Evolutionary conservation across 2,329 filamentous ascomycete genomes (phyloP).

Genomic region (Hymenoscyphus linearis): DNA sequence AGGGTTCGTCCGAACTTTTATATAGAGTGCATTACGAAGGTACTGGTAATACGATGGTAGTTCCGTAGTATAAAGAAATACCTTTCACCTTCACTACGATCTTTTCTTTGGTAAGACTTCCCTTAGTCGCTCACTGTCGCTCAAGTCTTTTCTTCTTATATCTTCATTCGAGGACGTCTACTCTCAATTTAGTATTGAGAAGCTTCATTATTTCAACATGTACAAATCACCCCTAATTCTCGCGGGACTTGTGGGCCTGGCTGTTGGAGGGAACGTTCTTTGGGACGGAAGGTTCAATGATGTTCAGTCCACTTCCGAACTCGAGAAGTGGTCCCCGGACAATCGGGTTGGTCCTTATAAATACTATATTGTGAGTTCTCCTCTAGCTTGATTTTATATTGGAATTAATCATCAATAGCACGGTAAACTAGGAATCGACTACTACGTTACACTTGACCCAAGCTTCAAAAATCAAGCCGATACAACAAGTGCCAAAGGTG

Average conservation of each 20-base stretch:
- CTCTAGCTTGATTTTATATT: not conserved
- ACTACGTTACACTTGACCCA: slow-evolving; percentile 41
- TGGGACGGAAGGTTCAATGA: slow-evolving; percentile 64
- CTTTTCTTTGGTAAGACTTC: not conserved
- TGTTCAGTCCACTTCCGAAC: slow-evolving; percentile 45
- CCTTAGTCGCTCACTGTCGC: slow-evolving; percentile 1
- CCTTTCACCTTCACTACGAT: not conserved
- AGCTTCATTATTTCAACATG: not conserved
- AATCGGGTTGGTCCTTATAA: slow-evolving; percentile 64
- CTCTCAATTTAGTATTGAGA: not conserved
- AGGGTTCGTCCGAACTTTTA: not conserved
- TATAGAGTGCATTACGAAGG: not conserved
- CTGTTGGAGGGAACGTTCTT: slow-evolving; percentile 40
- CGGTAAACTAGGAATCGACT: slow-evolving; percentile 40
- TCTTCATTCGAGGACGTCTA: not conserved
- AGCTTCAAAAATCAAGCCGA: slow-evolving; percentile 47
- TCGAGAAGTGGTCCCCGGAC: slow-evolving; percentile 57
- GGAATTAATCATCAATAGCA: slow-evolving; percentile 35
- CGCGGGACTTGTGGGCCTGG: slow-evolving; percentile 2
- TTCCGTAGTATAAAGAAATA: not conserved
- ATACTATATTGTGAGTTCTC: slow-evolving; percentile 53
- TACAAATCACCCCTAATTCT: slow-evolving; percentile 2
- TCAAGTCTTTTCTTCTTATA: slow-evolving; percentile 6
- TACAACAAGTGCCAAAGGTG: slow-evolving; percentile 53
- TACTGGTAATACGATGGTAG: too few species aligned